These are phyloP conservation scores for Aspergillus bridgeri DNA, from an alignment of 495 filamentous ascomycete species.

Conservation along the genomic window DNA sequence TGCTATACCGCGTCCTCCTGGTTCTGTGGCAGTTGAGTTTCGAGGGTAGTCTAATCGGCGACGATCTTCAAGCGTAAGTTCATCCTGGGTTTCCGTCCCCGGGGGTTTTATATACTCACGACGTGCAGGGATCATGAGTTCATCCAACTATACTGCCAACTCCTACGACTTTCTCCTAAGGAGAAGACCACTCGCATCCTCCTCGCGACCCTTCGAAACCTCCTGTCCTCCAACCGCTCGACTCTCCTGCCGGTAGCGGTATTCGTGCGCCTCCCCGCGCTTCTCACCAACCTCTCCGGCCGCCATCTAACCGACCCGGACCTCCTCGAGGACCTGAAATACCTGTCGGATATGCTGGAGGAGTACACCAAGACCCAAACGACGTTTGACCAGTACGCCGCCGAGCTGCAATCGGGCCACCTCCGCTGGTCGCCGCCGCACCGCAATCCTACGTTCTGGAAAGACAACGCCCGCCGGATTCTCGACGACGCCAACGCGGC, in stretches of 20 bases:
- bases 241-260: slow-evolving; percentile 78
- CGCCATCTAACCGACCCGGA: slow-evolving; percentile 88
- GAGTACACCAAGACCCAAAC: slow-evolving; percentile 96
- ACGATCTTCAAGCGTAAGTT: slow-evolving; percentile 77
- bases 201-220: slow-evolving; percentile 82
- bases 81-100: not conserved
- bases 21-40: slow-evolving; percentile 96
- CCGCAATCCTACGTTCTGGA: slow-evolving; percentile 87
- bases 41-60: slow-evolving; percentile 76
- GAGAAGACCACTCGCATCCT: slow-evolving; percentile 95
- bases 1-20: slow-evolving; percentile 90
- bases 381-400: slow-evolving; percentile 92
- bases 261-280: slow-evolving; percentile 74
- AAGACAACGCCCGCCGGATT: slow-evolving; percentile 89
- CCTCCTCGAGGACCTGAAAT: slow-evolving; percentile 78
- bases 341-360: slow-evolving; percentile 73
- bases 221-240: slow-evolving; percentile 68
- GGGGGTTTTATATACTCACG: slow-evolving; percentile 16
- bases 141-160: slow-evolving; percentile 81
- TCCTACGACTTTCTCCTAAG: slow-evolving; percentile 89
- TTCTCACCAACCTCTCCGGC: slow-evolving; percentile 73
- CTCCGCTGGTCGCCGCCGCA: slow-evolving; percentile 95
- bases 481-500: slow-evolving; percentile 79
- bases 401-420: slow-evolving; percentile 83
- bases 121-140: slow-evolving; percentile 78